Conservation (phyloP, 768 basidiomycete genomes). For the Boletus huronensis region DNA sequence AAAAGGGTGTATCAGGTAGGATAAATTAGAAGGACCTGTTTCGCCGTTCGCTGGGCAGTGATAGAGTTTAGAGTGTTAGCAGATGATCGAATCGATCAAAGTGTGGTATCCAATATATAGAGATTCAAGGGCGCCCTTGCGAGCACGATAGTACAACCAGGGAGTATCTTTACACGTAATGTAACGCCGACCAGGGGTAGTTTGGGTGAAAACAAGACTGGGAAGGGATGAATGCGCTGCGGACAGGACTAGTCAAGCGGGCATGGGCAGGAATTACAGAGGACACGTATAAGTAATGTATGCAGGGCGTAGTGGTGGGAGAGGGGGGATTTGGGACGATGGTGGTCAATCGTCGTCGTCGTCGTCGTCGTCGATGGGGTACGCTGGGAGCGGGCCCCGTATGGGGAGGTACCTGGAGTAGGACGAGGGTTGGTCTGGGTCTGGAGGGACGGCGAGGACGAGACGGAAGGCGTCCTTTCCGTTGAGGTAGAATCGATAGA, state of each 20-base stretch:
- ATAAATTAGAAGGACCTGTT: constrained; percentile 18
- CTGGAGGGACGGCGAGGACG: constrained; percentile 55
- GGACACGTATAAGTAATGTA: constrained; percentile 10
- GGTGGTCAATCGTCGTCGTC: constrained; percentile 15
- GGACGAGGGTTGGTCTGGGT: constrained; percentile 21
- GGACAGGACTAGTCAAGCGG: constrained; percentile 2
- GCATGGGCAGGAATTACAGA: constrained; percentile 9
- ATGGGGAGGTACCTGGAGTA: constrained; percentile 12
- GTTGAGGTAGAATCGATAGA: constrained; percentile 94
- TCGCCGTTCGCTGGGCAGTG: not conserved
- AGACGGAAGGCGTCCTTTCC: constrained; percentile 94
- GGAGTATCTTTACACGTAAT: constrained; percentile 4
- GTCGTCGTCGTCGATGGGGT: constrained; percentile 26
- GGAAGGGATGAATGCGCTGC: not conserved
- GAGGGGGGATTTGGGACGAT: not conserved
- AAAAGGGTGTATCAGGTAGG: constrained; percentile 1
- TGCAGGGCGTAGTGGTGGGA: not conserved
- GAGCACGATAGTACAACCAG: not conserved
- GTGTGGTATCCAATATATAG: too few relatives aligned
- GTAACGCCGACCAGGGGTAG: not conserved
- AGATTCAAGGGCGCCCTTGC: not conserved
- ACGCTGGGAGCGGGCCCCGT: constrained; percentile 17
- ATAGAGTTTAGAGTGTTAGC: not conserved
- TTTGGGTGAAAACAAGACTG: not conserved
- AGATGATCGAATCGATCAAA: not conserved